These are phyloP conservation scores for Trichosanthes cucumerina DNA, from an alignment of 306 rosid genomes.

Conservation along the genomic window DNA sequence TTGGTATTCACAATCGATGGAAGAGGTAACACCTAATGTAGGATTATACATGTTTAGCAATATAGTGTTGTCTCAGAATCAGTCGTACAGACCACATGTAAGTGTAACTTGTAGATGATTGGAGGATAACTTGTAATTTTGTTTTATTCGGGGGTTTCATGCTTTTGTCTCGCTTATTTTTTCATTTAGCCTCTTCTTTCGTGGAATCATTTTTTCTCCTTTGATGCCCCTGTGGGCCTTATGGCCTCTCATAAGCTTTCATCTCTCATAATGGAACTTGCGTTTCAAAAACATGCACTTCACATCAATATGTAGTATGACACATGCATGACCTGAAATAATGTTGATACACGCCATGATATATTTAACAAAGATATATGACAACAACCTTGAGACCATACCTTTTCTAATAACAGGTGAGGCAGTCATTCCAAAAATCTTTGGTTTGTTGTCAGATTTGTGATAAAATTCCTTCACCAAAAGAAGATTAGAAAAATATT, in stretches of 20 bases:
- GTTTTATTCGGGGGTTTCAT: background rate
- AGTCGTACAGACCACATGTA: background rate
- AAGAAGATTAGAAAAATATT: slow-evolving; percentile 15
- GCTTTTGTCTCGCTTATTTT: background rate
- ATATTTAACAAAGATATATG: background rate
- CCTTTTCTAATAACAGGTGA: slow-evolving; percentile 84
- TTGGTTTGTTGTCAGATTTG: slow-evolving; percentile 64
- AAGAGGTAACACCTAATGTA: slow-evolving; percentile 57
- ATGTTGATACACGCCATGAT: background rate
- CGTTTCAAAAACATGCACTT: background rate
- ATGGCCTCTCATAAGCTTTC: background rate
- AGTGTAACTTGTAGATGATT: background rate
- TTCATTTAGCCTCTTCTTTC: background rate
- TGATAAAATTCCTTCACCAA: slow-evolving; percentile 77
- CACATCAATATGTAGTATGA: background rate
- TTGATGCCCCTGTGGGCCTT: background rate
- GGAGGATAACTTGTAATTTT: background rate
- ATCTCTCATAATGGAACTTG: background rate
- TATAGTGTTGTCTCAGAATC: background rate
- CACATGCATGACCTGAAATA: background rate
- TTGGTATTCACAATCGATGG: slow-evolving; percentile 56
- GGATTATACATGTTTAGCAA: slow-evolving; percentile 8
- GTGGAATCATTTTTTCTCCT: background rate
- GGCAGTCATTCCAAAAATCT: slow-evolving; percentile 85
- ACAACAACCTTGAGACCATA: slow-evolving; percentile 9